Evolutionary conservation across 2,329 filamentous ascomycete species (phyloP).

Genomic region (Fusarium nurragi): DNA sequence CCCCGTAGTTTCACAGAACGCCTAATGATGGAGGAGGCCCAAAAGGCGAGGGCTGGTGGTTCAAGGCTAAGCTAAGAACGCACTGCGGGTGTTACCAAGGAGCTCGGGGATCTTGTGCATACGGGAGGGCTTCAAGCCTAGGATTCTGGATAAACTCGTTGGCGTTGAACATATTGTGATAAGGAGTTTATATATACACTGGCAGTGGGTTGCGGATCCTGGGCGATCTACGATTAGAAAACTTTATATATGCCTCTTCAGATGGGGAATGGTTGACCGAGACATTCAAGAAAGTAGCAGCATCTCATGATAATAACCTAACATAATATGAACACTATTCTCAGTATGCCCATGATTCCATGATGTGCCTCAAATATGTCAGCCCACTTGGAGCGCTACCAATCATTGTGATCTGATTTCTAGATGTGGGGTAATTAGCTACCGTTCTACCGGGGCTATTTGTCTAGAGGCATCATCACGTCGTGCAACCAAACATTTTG

Average conservation of each 20-base stretch:
- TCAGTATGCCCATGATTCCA: not conserved
- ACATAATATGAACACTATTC: not conserved
- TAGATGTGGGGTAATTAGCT: conserved; percentile 21
- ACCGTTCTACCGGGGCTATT: conserved; percentile 40
- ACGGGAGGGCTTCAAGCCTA: conserved; percentile 32
- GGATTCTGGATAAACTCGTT: conserved; percentile 40
- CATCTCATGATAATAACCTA: not conserved
- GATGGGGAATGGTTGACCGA: conserved; percentile 16
- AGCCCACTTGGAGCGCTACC: conserved; percentile 12
- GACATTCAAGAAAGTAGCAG: conserved; percentile 5
- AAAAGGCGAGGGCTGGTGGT: conserved; percentile 41
- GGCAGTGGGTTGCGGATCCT: conserved; percentile 14
- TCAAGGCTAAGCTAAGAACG: conserved; percentile 32
- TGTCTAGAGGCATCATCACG: conserved; percentile 33
- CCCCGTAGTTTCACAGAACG: conserved; percentile 61
- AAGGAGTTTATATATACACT: conserved; percentile 38
- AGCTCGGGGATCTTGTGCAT: conserved; percentile 40
- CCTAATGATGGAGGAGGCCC: conserved; percentile 59
- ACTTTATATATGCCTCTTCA: conserved; percentile 22
- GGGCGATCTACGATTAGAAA: conserved; percentile 23
- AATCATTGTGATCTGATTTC: conserved; percentile 25
- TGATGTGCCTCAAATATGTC: conserved; percentile 5
- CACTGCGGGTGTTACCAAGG: conserved; percentile 27
- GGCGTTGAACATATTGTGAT: conserved; percentile 44
- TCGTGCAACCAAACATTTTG: conserved; percentile 30